Evolutionary conservation across 2,329 filamentous ascomycete genomes (phyloP).

Genomic region (Helminthosporium solani): DNA sequence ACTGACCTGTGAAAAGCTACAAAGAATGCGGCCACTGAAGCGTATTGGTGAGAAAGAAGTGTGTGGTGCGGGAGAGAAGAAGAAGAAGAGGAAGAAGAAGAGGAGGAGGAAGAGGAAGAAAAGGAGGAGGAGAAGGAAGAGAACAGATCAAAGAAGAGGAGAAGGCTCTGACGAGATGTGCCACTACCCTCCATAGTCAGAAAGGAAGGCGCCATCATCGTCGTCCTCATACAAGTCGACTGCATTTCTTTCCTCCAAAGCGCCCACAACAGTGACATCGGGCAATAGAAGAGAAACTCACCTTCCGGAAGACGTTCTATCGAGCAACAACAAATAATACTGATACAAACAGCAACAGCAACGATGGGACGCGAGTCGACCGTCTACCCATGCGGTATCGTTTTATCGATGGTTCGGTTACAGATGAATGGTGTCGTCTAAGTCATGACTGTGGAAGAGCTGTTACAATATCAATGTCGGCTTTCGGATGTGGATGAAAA

Average conservation of each 20-base stretch:
- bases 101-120: conserved; percentile 22
- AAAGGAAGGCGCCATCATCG: conserved; percentile 31
- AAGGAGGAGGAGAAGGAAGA: no score
- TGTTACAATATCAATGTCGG: conserved; percentile 39
- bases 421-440: conserved; percentile 8
- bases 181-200: conserved; percentile 22
- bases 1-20: conserved; percentile 46
- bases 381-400: no score
- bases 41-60: conserved; percentile 44
- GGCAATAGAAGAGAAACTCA: conserved; percentile 19
- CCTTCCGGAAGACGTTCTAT: conserved; percentile 17
- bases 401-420: not conserved
- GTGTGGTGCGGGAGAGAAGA: conserved; percentile 31
- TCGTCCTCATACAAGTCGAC: conserved; percentile 16
- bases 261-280: conserved; percentile 12
- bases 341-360: conserved; percentile 12
- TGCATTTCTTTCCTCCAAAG: conserved; percentile 21
- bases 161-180: conserved; percentile 21
- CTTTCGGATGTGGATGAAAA: conserved; percentile 17
- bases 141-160: conserved; percentile 14
- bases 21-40: conserved; percentile 49
- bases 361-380: not conserved
- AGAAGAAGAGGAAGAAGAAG: conserved; percentile 24
- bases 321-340: conserved; percentile 13
- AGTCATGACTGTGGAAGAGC: conserved; percentile 37